Percentiles rank a stretch among this genome's conserved stretches.
Evolutionary conservation across 768 basidiomycete genomes (phyloP).

Genomic region (Mycena pura): DNA sequence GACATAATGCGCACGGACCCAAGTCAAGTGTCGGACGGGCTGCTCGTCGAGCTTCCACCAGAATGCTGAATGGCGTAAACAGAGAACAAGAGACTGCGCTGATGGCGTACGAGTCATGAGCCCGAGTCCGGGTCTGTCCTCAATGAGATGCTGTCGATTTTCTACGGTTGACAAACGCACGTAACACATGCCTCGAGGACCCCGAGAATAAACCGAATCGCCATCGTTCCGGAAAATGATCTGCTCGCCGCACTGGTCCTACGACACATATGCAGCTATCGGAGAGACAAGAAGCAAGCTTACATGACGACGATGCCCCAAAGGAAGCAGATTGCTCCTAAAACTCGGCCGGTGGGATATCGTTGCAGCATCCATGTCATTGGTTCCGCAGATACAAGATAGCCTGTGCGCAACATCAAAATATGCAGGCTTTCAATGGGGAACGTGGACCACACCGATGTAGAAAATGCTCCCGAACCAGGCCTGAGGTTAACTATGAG

Average conservation of each 20-base stretch:
- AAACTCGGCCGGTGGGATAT: constrained; percentile 12
- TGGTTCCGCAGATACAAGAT: constrained; percentile 37
- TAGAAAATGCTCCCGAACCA: constrained; percentile 27
- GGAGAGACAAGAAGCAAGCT: not conserved
- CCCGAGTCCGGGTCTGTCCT: constrained; percentile 34
- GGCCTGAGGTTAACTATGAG: not conserved
- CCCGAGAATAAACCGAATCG: constrained; percentile 36
- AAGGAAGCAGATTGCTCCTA: constrained; percentile 31
- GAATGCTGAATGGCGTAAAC: constrained; percentile 14
- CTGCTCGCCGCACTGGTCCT: constrained; percentile 33
- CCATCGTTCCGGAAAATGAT: constrained; percentile 34
- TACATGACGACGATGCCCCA: constrained; percentile 43
- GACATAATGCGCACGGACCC: too few relatives aligned
- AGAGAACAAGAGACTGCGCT: not conserved
- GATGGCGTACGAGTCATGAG: constrained; percentile 34
- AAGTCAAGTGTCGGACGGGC: constrained; percentile 36
- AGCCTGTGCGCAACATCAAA: constrained; percentile 18
- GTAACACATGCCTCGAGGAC: constrained; percentile 36
- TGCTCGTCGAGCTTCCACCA: constrained; percentile 38
- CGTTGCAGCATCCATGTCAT: constrained; percentile 37
- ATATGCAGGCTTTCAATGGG: not conserved
- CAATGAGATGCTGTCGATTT: too few relatives aligned
- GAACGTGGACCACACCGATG: constrained; percentile 11
- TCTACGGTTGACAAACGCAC: too few relatives aligned
- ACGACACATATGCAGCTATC: not conserved